Base-by-base conservation (phyloP, 805 yeast species). In the Candida ipomoeae region DNA sequence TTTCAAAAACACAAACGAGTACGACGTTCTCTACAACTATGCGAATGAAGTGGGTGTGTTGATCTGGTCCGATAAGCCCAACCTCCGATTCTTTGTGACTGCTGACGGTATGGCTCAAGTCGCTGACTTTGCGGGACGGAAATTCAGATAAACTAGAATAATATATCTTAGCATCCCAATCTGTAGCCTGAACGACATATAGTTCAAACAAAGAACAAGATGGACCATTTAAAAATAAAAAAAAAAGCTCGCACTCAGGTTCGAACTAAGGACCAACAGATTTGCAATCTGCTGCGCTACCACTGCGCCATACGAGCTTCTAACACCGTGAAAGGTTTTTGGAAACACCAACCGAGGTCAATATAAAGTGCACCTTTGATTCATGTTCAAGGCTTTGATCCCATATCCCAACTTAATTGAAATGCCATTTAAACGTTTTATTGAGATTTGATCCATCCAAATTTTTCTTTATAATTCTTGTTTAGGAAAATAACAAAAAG, bases 261-360 rank as follows among this genome's bases (percentile, higher is more conserved):
- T 88, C 84, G 96, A 88, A 88, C 96, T 85, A 82, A 85, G 90
- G 94, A 88, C 96, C 95, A 86, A 84, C 87, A 86, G 96, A 88
- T 87, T 87, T 88, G 96, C 95, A 88, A 88, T 88, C 96, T 85
- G 89, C 90, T 86, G 94, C 95, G 91, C 92, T 87, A 87, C 96
- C 94, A 84, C 94, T 87, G 91, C 90, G 94, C 95, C 90, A 87
- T 78, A 79, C 84, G 77, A 79, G 83, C 85, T 61, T 46, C 14
- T 42, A 41, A 18, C 36, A 18, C 34, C 44, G 8, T 7, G 10
- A 7, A 2, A 23, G 7, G 2, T 2, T 23, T 23, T 7, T 23
- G 29, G 1, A 10, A 7, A 3, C 1, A 2, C 3, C 10, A 7
- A 8, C 5, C 1, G 0, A 2, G 10, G 10, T 4, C 2, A 26